Conservation (phyloP, 75 land plant genomes). For the Isoetes taiwanensis region DNA sequence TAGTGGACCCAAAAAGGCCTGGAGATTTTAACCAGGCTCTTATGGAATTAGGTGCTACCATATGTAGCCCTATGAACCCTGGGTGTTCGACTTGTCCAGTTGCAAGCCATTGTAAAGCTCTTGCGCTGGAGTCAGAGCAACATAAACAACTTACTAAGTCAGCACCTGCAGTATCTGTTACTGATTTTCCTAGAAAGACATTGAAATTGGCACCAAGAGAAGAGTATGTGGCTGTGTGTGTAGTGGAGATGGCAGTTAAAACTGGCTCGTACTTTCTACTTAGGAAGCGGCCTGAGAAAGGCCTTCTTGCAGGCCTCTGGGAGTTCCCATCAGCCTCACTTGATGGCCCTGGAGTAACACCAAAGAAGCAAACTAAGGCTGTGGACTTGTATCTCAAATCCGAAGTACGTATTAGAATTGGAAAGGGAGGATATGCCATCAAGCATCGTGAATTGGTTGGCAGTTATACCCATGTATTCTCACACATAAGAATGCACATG, state of each 20-base stretch:
- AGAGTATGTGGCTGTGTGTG: slow-evolving; percentile 73
- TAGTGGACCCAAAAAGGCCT: slow-evolving; percentile 66
- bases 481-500: slow-evolving; percentile 79
- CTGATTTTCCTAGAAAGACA: slow-evolving; percentile 72
- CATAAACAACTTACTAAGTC: neutral
- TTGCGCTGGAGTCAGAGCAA: slow-evolving; percentile 16
- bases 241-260: slow-evolving; percentile 32
- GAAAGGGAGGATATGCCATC: slow-evolving; percentile 10
- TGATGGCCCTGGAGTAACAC: slow-evolving; percentile 21
- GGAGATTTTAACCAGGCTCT: slow-evolving; percentile 94
- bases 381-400: slow-evolving; percentile 43
- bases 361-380: slow-evolving; percentile 20
- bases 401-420: slow-evolving; percentile 28
- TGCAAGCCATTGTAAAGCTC: slow-evolving; percentile 48
- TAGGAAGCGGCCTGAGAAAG: slow-evolving; percentile 68
- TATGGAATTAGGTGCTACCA: slow-evolving; percentile 95
- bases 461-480: slow-evolving; percentile 61
- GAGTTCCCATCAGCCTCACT: slow-evolving; percentile 75
- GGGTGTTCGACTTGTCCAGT: slow-evolving; percentile 68
- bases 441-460: slow-evolving; percentile 55
- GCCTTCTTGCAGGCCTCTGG: slow-evolving; percentile 94
- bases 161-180: slow-evolving; percentile 26
- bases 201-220: slow-evolving; percentile 44
- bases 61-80: slow-evolving; percentile 57
- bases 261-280: slow-evolving; percentile 31